Conservation (phyloP, 345 rosid genomes). For the Reutealis trisperma region DNA sequence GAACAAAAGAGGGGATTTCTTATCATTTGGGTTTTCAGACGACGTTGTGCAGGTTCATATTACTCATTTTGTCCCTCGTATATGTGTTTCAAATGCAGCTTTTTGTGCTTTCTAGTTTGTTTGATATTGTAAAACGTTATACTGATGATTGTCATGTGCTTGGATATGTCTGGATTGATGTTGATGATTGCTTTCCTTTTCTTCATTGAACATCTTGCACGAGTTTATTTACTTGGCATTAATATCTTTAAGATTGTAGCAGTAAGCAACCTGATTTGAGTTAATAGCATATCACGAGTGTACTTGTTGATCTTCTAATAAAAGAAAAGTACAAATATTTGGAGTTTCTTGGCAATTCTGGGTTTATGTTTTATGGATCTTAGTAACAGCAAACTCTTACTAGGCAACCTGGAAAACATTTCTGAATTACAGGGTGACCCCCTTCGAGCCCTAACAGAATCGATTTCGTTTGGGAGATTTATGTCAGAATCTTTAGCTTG, state of each 20-base stretch:
- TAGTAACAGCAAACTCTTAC: background rate
- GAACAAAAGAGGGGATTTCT: background rate
- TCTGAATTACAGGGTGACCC: constrained; percentile 59
- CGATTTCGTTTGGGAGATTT: constrained; percentile 82
- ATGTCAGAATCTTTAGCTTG: constrained; percentile 78
- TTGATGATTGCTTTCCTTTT: background rate
- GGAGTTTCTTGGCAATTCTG: background rate
- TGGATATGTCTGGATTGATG: background rate
- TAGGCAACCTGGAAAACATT: background rate
- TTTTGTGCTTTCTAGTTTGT: background rate
- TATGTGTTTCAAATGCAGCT: constrained; percentile 5
- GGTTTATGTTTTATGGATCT: background rate
- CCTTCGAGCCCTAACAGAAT: constrained; percentile 60
- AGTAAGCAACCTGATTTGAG: background rate
- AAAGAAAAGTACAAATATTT: background rate
- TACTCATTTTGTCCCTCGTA: background rate
- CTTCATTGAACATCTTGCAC: background rate
- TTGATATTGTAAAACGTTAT: background rate
- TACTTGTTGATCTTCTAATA: background rate
- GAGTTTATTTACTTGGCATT: background rate
- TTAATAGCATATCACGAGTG: background rate
- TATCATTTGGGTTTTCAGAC: background rate
- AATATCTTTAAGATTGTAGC: constrained; percentile 5
- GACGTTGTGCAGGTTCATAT: background rate
- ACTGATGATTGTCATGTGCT: background rate